Evolutionary conservation across 2,329 filamentous ascomycete genomes (phyloP).

Genomic region (Paracorniculantispora psalliotae): DNA sequence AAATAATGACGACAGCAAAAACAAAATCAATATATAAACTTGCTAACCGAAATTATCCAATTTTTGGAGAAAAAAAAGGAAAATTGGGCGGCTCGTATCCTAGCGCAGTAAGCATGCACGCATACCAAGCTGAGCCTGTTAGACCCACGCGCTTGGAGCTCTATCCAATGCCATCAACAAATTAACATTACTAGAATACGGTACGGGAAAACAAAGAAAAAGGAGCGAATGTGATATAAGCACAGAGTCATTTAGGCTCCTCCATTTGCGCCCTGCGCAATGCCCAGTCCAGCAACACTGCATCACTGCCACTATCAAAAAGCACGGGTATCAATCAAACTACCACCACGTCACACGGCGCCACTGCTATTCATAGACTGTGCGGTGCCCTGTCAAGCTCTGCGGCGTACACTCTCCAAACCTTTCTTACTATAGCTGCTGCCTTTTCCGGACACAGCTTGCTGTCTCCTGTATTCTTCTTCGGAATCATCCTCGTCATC

Average conservation of each 20-base stretch:
- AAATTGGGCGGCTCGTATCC: neutral
- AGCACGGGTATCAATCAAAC: constrained; percentile 6
- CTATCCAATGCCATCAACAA: no score
- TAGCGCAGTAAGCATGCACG: no score
- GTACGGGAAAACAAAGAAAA: neutral
- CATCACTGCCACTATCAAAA: neutral
- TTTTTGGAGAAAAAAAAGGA: no score
- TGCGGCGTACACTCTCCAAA: neutral
- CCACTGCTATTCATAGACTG: neutral
- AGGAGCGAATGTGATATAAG: neutral
- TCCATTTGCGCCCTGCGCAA: neutral
- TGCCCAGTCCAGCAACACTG: neutral
- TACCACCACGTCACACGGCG: neutral
- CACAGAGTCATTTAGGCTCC: neutral
- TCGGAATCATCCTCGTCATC: constrained; percentile 39
- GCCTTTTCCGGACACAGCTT: neutral
- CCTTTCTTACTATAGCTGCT: constrained; percentile 12
- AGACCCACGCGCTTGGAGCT: no score
- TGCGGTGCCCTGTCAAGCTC: neutral
- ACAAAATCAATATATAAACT: neutral
- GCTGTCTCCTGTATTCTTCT: neutral
- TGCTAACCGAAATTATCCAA: no score
- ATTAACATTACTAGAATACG: neutral
- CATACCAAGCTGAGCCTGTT: no score
- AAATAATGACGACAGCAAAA: neutral